phyloP scores from a whole-genome alignment of 1,284 basidiomycete species.

The Puccinia polysora region DNA sequence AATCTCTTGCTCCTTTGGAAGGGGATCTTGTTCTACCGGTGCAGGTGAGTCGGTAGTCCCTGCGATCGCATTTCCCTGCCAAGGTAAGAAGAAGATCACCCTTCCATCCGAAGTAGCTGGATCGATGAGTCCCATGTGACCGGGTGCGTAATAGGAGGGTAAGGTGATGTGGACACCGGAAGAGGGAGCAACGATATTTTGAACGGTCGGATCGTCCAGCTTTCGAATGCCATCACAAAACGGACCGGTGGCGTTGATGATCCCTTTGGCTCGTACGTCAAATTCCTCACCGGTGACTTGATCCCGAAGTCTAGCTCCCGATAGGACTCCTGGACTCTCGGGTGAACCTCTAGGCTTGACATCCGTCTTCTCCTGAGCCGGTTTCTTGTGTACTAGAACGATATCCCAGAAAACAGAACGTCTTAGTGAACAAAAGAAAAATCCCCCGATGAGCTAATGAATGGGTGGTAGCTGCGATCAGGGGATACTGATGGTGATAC shows the following conservation, averaged over 20 bases:
- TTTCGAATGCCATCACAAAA: constrained; percentile 82
- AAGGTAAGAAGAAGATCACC: constrained; percentile 97
- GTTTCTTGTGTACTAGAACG: constrained; percentile 62
- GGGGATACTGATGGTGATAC: background rate
- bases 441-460: background rate
- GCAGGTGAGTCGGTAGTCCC: constrained; percentile 90
- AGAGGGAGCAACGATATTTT: constrained; percentile 84
- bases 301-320: constrained; percentile 74
- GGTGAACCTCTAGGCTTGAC: constrained; percentile 38
- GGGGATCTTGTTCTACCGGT: constrained; percentile 70
- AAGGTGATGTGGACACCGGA: constrained; percentile 94
- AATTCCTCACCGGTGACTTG: constrained; percentile 76
- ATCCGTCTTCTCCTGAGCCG: constrained; percentile 53
- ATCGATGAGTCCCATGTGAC: constrained; percentile 91
- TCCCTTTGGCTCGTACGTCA: constrained; percentile 77
- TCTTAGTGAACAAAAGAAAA: background rate
- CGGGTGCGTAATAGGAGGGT: constrained; percentile 92
- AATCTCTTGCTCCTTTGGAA: constrained; percentile 87
- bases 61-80: constrained; percentile 96
- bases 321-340: constrained; percentile 57
- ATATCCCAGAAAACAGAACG: background rate
- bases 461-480: no score
- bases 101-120: constrained; percentile 92
- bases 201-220: constrained; percentile 75
- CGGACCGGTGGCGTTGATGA: constrained; percentile 95